Base-by-base conservation (phyloP, 2,329 filamentous ascomycete species). In the Laburnicola sp. region DNA sequence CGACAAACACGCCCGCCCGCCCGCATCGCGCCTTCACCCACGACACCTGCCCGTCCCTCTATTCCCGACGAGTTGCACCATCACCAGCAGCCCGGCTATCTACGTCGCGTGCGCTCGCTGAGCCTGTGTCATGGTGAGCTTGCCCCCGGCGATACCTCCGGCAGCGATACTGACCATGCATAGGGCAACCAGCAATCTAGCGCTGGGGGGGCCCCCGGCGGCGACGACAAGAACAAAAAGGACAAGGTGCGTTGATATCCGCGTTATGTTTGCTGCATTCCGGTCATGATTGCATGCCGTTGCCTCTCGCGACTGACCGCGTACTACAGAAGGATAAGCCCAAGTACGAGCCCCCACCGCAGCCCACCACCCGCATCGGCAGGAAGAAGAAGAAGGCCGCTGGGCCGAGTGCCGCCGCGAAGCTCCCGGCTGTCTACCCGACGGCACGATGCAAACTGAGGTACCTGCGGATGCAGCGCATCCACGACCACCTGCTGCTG, bases 301-400 rank as follows among this genome's bases (percentile, higher is more conserved):
- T 44, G 36, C 45, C 46, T 50, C 53, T 44, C 34, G 47, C 28
- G 25, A 57, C 64, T 64, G 36, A 67, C 53, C 21, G 30, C 48
- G 26, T 37, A 6, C 30, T 58, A 32, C 56, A 96, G 93, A 97
- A 99, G 84, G 93, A 99, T 58, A 99, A 99, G 87, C 94, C 94
- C 73, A 97, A 96, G 88, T 99, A 99, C 82, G 94, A 99, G 77
- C 94, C 94, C 60, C 94, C 94, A 64, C 94, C 94, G 75, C 88
- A 93, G 70, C 94, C 94, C 58, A 99, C 94, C 57, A 97, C 94
- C 62, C 90, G 94, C 74, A 88, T 99, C 73, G 94, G 94, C 55
- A 90, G 93, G 71, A 97, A 95, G 88, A 99, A 99, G 89, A 93
- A 92, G 83, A 97, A 90, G 86, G 84, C 86, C 43, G 91, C 88